These are phyloP conservation scores for Talaromyces sp. DNA, from an alignment of 2,329 filamentous ascomycete genomes.

Conservation along the genomic window DNA sequence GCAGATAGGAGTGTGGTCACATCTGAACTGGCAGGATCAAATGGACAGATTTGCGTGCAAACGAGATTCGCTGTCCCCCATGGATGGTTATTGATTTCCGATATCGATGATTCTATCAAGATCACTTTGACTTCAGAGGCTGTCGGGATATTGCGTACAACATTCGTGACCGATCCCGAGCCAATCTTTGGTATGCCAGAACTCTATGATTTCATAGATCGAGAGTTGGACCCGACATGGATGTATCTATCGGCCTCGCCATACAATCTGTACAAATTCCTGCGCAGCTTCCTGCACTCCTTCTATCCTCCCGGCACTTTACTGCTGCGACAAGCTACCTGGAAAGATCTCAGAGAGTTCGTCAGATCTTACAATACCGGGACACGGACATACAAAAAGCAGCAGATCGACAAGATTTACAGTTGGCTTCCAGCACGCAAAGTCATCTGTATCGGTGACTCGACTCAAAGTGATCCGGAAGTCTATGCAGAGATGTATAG, in stretches of 20 bases:
- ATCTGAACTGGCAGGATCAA: slow-evolving; percentile 24
- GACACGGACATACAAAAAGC: slow-evolving; percentile 82
- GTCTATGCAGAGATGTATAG: slow-evolving; percentile 77
- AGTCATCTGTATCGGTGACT: slow-evolving; percentile 85
- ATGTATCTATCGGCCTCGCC: slow-evolving; percentile 94
- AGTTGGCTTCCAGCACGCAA: slow-evolving; percentile 74
- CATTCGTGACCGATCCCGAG: slow-evolving; percentile 73
- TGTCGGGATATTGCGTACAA: slow-evolving; percentile 75
- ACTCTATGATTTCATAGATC: slow-evolving; percentile 68
- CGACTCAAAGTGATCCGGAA: slow-evolving; percentile 87
- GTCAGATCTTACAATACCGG: slow-evolving; percentile 75
- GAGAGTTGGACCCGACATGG: slow-evolving; percentile 65
- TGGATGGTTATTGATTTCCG: slow-evolving; percentile 83
- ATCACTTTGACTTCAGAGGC: slow-evolving; percentile 78
- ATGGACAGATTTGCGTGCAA: slow-evolving; percentile 57
- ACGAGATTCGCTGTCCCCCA: slow-evolving; percentile 73
- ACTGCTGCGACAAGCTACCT: slow-evolving; percentile 79
- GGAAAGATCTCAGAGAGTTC: slow-evolving; percentile 79
- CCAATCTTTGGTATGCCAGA: slow-evolving; percentile 80
- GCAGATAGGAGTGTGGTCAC: slow-evolving; percentile 49
- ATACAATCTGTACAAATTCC: slow-evolving; percentile 89
- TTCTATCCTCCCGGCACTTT: slow-evolving; percentile 77
- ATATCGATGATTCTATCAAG: slow-evolving; percentile 96
- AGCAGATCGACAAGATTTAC: slow-evolving; percentile 74
- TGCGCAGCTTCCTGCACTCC: slow-evolving; percentile 68